Conservation (phyloP, 345 rosid species). For the Populus euphratica region DNA sequence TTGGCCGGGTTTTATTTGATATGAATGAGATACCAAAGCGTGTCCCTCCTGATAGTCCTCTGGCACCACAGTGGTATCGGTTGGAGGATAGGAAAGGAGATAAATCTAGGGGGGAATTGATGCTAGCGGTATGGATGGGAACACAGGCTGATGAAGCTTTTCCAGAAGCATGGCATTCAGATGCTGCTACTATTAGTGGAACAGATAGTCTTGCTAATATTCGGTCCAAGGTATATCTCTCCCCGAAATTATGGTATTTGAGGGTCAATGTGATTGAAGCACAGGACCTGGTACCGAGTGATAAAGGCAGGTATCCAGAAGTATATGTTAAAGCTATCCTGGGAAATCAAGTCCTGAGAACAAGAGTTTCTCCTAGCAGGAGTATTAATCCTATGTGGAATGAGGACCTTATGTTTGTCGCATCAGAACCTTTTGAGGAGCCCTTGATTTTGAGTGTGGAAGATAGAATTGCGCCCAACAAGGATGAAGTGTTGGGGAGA, state of each 20-base stretch:
- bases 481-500: slow-evolving; percentile 74
- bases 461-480: slow-evolving; percentile 65
- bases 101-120: slow-evolving; percentile 74
- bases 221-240: slow-evolving; percentile 83
- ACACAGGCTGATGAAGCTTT: slow-evolving; percentile 97
- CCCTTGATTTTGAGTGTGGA: slow-evolving; percentile 58
- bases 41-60: slow-evolving; percentile 88
- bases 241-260: slow-evolving; percentile 86
- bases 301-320: slow-evolving; percentile 62
- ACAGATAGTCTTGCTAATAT: slow-evolving; percentile 57
- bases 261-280: slow-evolving; percentile 72
- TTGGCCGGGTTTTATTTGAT: slow-evolving; percentile 55
- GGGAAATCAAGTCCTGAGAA: slow-evolving; percentile 59
- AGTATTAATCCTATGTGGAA: slow-evolving; percentile 66
- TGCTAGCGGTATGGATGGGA: slow-evolving; percentile 97
- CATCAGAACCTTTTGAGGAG: slow-evolving; percentile 88
- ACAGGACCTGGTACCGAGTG: slow-evolving; percentile 72
- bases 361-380: slow-evolving; percentile 47
- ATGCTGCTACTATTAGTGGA: slow-evolving; percentile 78
- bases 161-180: slow-evolving; percentile 97
- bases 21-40: slow-evolving; percentile 68
- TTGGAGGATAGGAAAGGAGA: slow-evolving; percentile 64
- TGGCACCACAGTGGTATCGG: slow-evolving; percentile 95
- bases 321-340: slow-evolving; percentile 50
- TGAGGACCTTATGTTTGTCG: slow-evolving; percentile 92